Base-by-base conservation (phyloP, 202 grass and related monocot genomes). In the Alloteropsis angusta region DNA sequence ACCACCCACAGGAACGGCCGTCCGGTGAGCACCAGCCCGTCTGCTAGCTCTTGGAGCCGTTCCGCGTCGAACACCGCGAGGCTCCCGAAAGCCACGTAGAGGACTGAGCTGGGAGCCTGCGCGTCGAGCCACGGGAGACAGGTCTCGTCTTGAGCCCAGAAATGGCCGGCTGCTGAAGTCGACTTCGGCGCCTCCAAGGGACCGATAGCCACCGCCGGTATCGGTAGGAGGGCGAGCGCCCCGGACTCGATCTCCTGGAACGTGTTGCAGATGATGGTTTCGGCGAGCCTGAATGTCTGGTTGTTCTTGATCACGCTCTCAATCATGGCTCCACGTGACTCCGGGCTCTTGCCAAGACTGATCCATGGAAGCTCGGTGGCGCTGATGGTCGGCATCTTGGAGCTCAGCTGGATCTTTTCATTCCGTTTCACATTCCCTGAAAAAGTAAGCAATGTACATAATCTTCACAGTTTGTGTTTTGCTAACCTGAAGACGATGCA, bases 231-330 rank as follows among this genome's bases (percentile, higher is more conserved):
- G 11, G 72, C 10, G 43, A 85, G 74, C 15, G 74, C 64, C 48
- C 38, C 53, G 36, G 68, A 56, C 59, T 93, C 87, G 15, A 93
- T 79, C 53, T 85, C 90, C 16, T 68, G 30, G 72, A 90, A 93
- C 21, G 90, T 76, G 85, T 93, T 93, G 82, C 84, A 87, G 57
- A 93, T 32, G 15, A 81, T 83, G 9, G 62, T 25, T 0, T 93
- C 78, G 7, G 84, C 81, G 4, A 85, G 81, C 9, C 49, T 34
- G 0, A 77, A n/a, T 10, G 25, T 4, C 54, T 18, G 35, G 41
- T 39, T 85, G 63, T 46, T 68, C 15, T 35, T 45, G 14, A 73
- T 2, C 6, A 69, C 11, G 19, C 52, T 37, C 21, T 87, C 45
- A 56, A 93, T 87, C 45, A 90, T 50, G 60, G 55, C 23, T 46